Conservation (phyloP, 2,329 filamentous ascomycete genomes). For the Teratosphaeria destructans region DNA sequence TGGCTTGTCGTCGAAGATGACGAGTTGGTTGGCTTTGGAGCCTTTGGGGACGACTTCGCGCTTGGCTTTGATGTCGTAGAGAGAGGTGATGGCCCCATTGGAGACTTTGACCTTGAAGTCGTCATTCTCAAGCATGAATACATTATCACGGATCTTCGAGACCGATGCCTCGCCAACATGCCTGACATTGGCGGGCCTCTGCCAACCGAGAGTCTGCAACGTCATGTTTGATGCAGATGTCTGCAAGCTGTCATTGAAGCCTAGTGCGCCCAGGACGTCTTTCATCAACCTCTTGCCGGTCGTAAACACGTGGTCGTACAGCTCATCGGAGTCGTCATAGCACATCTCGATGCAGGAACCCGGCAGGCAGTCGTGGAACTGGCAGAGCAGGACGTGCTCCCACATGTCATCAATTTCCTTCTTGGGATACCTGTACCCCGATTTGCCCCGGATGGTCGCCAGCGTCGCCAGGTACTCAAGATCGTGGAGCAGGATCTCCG, state of each 20-base stretch:
- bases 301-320: constrained; percentile 74
- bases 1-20: constrained; percentile 94
- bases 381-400: constrained; percentile 82
- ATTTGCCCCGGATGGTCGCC: constrained; percentile 59
- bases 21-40: constrained; percentile 77
- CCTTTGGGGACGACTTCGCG: constrained; percentile 67
- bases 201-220: constrained; percentile 82
- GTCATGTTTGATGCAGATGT: constrained; percentile 43
- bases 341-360: constrained; percentile 97
- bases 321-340: constrained; percentile 85
- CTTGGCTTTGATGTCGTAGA: constrained; percentile 62
- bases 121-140: constrained; percentile 71
- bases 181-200: constrained; percentile 40
- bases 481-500: constrained; percentile 76
- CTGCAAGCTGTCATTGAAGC: constrained; percentile 40
- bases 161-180: background rate
- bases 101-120: constrained; percentile 64
- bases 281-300: constrained; percentile 63
- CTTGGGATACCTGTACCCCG: constrained; percentile 77
- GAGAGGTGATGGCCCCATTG: constrained; percentile 68
- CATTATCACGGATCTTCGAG: constrained; percentile 17
- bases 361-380: constrained; percentile 95
- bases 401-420: constrained; percentile 91
- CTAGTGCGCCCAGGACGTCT: constrained; percentile 58
- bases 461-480: constrained; percentile 81